Base-by-base conservation (phyloP, 2,329 filamentous ascomycete genomes). In the Daldinia sp. region DNA sequence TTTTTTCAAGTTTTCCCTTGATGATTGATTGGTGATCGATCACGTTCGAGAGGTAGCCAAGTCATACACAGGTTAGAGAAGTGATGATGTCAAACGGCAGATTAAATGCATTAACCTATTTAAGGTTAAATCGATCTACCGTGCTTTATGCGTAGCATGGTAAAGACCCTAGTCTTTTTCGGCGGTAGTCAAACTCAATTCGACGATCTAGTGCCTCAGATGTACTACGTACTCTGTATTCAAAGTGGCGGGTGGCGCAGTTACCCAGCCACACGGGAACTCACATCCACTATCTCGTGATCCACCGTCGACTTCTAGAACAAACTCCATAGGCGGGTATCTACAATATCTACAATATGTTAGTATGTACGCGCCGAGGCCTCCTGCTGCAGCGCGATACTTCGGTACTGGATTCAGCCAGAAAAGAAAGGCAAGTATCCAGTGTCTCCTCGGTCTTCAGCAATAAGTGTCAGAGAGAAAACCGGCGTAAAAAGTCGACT, bases 21-120 rank as follows among this genome's bases (percentile, higher is more conserved):
- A n/a, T 61, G 51, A 37, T 62, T 30, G 37, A 25, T 62, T 30
- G 37, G 30, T 35, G 13, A 47, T 25, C 25, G 45, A 35, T 43
- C 48, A 32, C 47, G 25, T 3, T 52, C 45, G 41, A 58, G 52
- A 63, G 59, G 63, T 10, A 64, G 35, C 57, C 61, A 61, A 61
- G 59, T 48, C 49, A 23, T 55, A 19, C 19, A 52, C 59, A 59
- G 41, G 50, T 58, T 49, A 61, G 52, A 59, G 41, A 34, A 60
- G 19, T 61, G 52, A 65, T 67, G 65, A 67, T 56, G 65, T 67
- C 65, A 67, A 48, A 49, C 15, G 8, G 21, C 56, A 47, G 30
- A 29, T 39, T 55, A 23, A 58, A 61, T 59, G 57, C 64, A 64
- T 43, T 53, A 53, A 49, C 32, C 35, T 45, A 50, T 34, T 52